These are phyloP conservation scores for Coemansia sp. DNA, from an alignment of 192 early-diverging fungal genomes.

Conservation along the genomic window DNA sequence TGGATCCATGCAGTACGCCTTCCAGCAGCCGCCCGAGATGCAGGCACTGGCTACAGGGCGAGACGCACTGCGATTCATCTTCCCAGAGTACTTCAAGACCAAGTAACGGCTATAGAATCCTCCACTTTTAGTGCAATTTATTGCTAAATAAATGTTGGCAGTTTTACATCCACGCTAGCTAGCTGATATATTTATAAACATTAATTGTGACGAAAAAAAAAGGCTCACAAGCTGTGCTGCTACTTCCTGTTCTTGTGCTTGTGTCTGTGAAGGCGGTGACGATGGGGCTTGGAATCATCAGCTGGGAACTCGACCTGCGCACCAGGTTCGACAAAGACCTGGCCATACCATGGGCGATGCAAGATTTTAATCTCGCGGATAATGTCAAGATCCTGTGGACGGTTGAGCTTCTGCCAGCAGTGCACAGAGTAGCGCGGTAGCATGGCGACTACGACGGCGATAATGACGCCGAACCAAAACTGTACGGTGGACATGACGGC, in stretches of 20 bases:
- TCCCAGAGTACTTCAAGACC: conserved; percentile 72
- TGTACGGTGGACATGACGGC: conserved; percentile 62
- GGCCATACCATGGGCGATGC: conserved; percentile 55
- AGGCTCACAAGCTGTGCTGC: background rate
- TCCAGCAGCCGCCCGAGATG: conserved; percentile 80
- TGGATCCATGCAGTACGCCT: conserved; percentile 80
- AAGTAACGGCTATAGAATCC: too few species aligned
- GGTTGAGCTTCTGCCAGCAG: conserved; percentile 65
- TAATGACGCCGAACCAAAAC: conserved; percentile 74
- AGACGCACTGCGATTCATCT: conserved; percentile 77
- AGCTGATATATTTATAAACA: too few species aligned
- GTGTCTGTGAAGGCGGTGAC: conserved; percentile 4
- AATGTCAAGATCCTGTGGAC: conserved; percentile 67
- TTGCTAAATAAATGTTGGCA: too few species aligned
- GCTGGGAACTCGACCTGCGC: conserved; percentile 17
- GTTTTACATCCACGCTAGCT: too few species aligned
- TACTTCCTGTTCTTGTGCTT: conserved; percentile 22
- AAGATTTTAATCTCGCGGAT: conserved; percentile 59
- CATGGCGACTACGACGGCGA: conserved; percentile 70
- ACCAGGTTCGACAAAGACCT: conserved; percentile 51
- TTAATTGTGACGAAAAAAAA: background rate
- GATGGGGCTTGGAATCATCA: conserved; percentile 20
- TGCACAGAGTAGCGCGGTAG: conserved; percentile 67
- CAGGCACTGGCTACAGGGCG: conserved; percentile 62
- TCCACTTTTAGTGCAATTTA: too few species aligned